These are phyloP conservation scores for Rosa persica DNA, from an alignment of 306 rosid genomes.

Conservation along the genomic window DNA sequence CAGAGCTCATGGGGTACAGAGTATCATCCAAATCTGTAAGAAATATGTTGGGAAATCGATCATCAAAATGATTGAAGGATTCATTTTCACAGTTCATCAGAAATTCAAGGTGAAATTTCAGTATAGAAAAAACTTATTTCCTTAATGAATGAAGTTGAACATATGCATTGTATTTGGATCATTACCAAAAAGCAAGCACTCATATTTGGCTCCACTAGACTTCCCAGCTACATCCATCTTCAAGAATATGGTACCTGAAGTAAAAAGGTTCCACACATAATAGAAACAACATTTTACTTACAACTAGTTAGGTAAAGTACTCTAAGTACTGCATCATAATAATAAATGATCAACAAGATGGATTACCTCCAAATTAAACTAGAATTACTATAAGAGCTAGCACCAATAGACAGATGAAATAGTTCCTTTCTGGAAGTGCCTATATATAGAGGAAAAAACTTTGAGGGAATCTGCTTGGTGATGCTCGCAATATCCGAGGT, in stretches of 20 bases:
- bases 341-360: background rate
- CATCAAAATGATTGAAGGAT: background rate
- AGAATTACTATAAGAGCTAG: background rate
- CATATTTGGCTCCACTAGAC: slow-evolving; percentile 47
- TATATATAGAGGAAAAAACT: background rate
- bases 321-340: background rate
- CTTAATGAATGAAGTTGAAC: slow-evolving; percentile 13
- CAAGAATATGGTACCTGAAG: slow-evolving; percentile 13
- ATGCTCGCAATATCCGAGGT: slow-evolving; percentile 2
- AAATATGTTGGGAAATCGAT: slow-evolving; percentile 20
- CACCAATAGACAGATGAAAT: background rate
- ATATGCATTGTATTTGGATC: slow-evolving; percentile 13
- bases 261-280: background rate
- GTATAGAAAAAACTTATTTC: background rate
- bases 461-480: background rate
- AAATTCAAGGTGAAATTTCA: background rate
- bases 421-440: background rate
- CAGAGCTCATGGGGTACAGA: slow-evolving; percentile 75
- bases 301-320: background rate
- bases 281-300: background rate
- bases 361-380: background rate
- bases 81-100: background rate
- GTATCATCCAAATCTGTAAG: slow-evolving; percentile 85
- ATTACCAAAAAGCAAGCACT: slow-evolving; percentile 80
- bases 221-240: slow-evolving; percentile 49